A percentile compares a stretch with the other conserved stretches of the same genome.
Conservation (phyloP, 1,139 yeast genomes). For the Saccharomyces pastorianus region DNA sequence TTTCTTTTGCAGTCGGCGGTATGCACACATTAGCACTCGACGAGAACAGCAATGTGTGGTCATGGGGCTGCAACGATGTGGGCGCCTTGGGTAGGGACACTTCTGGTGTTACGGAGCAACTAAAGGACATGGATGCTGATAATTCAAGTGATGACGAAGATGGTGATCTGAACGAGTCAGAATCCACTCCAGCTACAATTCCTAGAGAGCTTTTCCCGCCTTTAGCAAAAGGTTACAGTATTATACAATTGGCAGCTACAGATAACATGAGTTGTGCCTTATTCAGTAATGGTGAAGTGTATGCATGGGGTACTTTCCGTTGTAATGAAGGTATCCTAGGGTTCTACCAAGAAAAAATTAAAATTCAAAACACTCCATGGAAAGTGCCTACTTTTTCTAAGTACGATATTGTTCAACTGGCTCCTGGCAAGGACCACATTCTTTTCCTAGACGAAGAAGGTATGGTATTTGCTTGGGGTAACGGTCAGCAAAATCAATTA, state of each 20-base stretch:
- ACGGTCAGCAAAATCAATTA: slow-evolving; percentile 85
- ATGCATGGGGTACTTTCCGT: slow-evolving; percentile 97
- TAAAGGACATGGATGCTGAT: slow-evolving; percentile 56
- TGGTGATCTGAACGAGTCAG: slow-evolving; percentile 79
- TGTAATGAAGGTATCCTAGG: slow-evolving; percentile 89
- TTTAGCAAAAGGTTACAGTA: slow-evolving; percentile 35
- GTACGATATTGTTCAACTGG: slow-evolving; percentile 68
- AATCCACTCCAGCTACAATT: slow-evolving; percentile 78
- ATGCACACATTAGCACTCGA: slow-evolving; percentile 88
- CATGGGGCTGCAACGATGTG: slow-evolving; percentile 96
- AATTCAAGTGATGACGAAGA: slow-evolving; percentile 55
- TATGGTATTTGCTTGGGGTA: slow-evolving; percentile 93
- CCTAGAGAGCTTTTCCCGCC: slow-evolving; percentile 49
- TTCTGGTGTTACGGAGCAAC: slow-evolving; percentile 45
- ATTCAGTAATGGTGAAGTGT: slow-evolving; percentile 75
- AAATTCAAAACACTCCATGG: slow-evolving; percentile 59
- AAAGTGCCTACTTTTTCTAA: slow-evolving; percentile 44
- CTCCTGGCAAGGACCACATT: slow-evolving; percentile 88
- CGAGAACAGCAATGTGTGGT: slow-evolving; percentile 67
- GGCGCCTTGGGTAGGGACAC: slow-evolving; percentile 88
- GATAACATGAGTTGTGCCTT: slow-evolving; percentile 83
- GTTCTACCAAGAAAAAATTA: slow-evolving; percentile 53
- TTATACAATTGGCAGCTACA: slow-evolving; percentile 85
- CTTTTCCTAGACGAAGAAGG: slow-evolving; percentile 79
- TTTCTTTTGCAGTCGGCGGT: slow-evolving; percentile 89